Conservation (phyloP, 1,284 basidiomycete genomes). For the Microbotryomycetes sp. region DNA sequence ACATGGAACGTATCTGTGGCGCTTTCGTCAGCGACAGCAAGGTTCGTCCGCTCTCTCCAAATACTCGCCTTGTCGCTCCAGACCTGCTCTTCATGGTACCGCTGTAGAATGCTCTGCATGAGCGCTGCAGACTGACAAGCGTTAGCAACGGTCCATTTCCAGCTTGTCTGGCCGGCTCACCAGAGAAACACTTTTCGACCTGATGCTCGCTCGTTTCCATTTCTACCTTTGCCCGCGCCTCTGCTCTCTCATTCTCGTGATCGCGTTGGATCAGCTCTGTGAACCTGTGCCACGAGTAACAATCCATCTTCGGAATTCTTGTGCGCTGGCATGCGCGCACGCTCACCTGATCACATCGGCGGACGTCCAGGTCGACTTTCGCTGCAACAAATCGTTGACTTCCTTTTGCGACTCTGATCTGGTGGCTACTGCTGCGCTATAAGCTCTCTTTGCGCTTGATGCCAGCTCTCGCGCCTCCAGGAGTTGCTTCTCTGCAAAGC, state of each 20-base stretch:
- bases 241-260: slow-evolving; percentile 71
- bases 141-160: slow-evolving; percentile 59
- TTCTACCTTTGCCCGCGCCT: slow-evolving; percentile 57
- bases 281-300: no score
- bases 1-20: slow-evolving; percentile 65
- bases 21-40: not conserved
- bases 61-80: slow-evolving; percentile 75
- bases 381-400: slow-evolving; percentile 81
- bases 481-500: slow-evolving; percentile 29
- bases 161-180: slow-evolving; percentile 6
- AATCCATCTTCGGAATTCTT: not conserved
- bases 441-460: slow-evolving; percentile 55
- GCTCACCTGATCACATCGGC: slow-evolving; percentile 53
- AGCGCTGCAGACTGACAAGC: slow-evolving; percentile 46
- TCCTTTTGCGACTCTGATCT: slow-evolving; percentile 70
- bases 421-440: slow-evolving; percentile 63
- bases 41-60: not conserved
- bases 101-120: slow-evolving; percentile 69
- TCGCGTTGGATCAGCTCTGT: slow-evolving; percentile 79
- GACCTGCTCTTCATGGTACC: slow-evolving; percentile 94
- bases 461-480: slow-evolving; percentile 18
- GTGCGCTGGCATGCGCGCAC: slow-evolving; percentile 20
- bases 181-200: slow-evolving; percentile 72
- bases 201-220: slow-evolving; percentile 62
- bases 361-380: slow-evolving; percentile 73